Evolutionary conservation across 2,329 filamentous ascomycete species (phyloP).

Genomic region (Talaromyces sp.): DNA sequence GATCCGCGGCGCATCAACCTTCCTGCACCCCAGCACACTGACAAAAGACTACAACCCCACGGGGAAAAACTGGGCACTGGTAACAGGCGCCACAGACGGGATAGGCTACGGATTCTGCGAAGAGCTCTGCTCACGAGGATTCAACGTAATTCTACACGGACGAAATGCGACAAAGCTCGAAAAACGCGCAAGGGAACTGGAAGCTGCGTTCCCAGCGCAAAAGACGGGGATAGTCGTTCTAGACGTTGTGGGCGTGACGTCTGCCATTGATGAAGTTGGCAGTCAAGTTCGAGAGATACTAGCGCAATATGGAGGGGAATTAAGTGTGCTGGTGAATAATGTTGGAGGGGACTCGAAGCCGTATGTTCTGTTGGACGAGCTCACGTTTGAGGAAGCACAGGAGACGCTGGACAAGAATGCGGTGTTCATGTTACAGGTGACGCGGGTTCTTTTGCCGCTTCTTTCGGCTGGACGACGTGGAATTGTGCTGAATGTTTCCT

Average conservation of each 20-base stretch:
- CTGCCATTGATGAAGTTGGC: slow-evolving; percentile 29
- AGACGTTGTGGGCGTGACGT: slow-evolving; percentile 42
- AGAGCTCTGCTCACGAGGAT: slow-evolving; percentile 55
- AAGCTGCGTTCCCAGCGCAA: slow-evolving; percentile 41
- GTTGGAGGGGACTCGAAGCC: slow-evolving; percentile 49
- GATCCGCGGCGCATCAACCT: slow-evolving; percentile 18
- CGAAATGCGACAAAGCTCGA: slow-evolving; percentile 55
- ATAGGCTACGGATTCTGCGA: slow-evolving; percentile 57
- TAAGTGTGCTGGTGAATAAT: slow-evolving; percentile 62
- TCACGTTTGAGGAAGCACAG: slow-evolving; percentile 42
- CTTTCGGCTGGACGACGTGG: slow-evolving; percentile 46
- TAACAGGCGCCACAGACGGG: slow-evolving; percentile 58
- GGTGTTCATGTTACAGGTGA: slow-evolving; percentile 55
- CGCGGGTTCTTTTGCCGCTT: slow-evolving; percentile 49
- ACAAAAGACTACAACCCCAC: slow-evolving; percentile 20
- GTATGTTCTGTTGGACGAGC: slow-evolving; percentile 42
- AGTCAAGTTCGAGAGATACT: slow-evolving; percentile 28
- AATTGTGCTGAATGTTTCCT: slow-evolving; percentile 57
- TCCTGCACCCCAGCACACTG: slow-evolving; percentile 19
- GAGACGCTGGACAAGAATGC: slow-evolving; percentile 53
- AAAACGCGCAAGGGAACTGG: slow-evolving; percentile 44
- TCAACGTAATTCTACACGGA: slow-evolving; percentile 63
- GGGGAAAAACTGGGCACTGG: slow-evolving; percentile 24
- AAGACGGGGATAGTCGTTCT: slow-evolving; percentile 48
- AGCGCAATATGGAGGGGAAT: slow-evolving; percentile 35